These are phyloP conservation scores for Pelargonium nanum DNA, from an alignment of 345 rosid genomes.

Conservation along the genomic window DNA sequence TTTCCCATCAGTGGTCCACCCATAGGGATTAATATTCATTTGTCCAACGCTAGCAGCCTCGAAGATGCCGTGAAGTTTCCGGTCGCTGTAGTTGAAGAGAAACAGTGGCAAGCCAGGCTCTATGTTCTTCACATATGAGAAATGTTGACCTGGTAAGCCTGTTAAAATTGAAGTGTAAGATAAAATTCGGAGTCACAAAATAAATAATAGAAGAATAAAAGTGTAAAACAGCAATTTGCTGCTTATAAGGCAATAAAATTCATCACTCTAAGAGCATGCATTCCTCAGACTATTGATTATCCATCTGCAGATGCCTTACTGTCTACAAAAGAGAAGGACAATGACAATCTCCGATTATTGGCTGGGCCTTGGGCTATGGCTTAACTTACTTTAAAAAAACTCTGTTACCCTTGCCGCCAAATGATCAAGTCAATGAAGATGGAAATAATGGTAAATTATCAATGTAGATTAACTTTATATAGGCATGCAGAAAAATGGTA, in stretches of 20 bases:
- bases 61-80: conserved; percentile 65
- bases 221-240: neutral
- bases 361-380: neutral
- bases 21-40: conserved; percentile 59
- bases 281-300: neutral
- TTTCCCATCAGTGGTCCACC: conserved; percentile 51
- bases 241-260: neutral
- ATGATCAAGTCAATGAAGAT: neutral
- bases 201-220: neutral
- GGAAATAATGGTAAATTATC: neutral
- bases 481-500: neutral
- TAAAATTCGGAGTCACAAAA: too few species aligned
- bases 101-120: conserved; percentile 57
- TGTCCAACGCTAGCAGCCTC: conserved; percentile 69
- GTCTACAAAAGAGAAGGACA: neutral
- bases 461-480: neutral
- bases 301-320: neutral
- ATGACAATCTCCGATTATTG: neutral
- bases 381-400: too few species aligned
- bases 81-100: conserved; percentile 69
- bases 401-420: neutral
- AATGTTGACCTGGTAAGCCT: conserved; percentile 61
- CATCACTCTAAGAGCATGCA: neutral
- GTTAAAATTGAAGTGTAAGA: conserved; percentile 5
- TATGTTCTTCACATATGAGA: conserved; percentile 48